Evolutionary conservation across 148 eudicot species (phyloP), one percentile per base, ranked within the genome.

Genomic region (Heliamphora exappendiculata): DNA sequence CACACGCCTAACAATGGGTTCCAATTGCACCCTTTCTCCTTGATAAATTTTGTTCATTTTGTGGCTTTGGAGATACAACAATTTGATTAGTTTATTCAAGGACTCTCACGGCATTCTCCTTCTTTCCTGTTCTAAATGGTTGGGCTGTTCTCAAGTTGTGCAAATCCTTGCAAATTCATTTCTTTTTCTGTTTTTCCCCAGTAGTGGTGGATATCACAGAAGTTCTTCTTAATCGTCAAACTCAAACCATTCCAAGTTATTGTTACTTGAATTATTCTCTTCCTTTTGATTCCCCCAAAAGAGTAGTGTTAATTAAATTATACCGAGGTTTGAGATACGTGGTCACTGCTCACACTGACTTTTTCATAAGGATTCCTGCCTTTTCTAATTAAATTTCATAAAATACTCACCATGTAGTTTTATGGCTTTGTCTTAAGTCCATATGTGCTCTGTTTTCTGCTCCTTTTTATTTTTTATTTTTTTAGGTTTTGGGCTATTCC

Each of bases 401-500:
- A 31, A 75, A 20, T 47, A 34, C 28, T 66, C 51, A 17, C 12
- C 31, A 75, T 45, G 44, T 75, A 7, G 36, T 26, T 75, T 64
- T 22, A 37, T 49, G 33, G 6, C 17, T 34, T 45, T 45, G 14
- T 26, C 34, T 36, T 76, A 36, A 50, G 51, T 37, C 31, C 9
- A 3, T 44, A 76, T 76, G 60, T 58, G 17, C 44, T 42, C 77
- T 60, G 58, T 45, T 58, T 76, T 7, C 10, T 72, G 4, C n/a
- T n/a, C n/a, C 9, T 72, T 50, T 39, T 75, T n/a, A n/a, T n/a
- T n/a, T n/a, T n/a, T n/a, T n/a, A n/a, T n/a, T n/a, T n/a, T 67
- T 53, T 20, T 83, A 88, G 91, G 86, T 73, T 82, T 60, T 81
- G 79, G 85, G 60, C 67, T 14, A 26, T 69, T 47, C 81, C 88